Base-by-base conservation (phyloP, 176 grass and related monocot genomes). In the Oryza rufipogon region DNA sequence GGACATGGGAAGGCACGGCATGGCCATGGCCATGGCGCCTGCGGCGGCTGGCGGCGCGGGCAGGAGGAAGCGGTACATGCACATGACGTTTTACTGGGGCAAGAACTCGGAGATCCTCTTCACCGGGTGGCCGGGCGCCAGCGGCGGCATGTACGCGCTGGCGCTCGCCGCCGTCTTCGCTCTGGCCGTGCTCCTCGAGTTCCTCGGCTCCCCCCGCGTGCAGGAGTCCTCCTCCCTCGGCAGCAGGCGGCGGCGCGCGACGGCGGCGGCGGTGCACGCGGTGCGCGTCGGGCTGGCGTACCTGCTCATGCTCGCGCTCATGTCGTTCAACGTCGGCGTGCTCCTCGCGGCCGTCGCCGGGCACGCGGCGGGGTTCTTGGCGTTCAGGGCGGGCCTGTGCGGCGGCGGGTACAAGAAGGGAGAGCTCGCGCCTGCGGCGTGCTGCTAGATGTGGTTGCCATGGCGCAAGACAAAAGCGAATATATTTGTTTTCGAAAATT, bases 311-410 rank as follows among this genome's bases (percentile, higher is more conserved):
- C 89, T 97, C 54, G 95, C 92, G 9, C 66, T 97, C 90, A 97
- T 97, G 95, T 95, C 95, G 1, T 97, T 97, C 86, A 97, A 97
- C 77, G 95, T 69, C 51, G 89, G 92, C 52, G 87, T 97, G 71
- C 52, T 97, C 74, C 80, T 95, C 11, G 89, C 68, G 1, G 88
- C 84, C 28, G 81, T 97, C 22, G 45, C 86, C 0, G 95, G 92
- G 0, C 95, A 93, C 66, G 86, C 87, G 0, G 72, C 67, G 33
- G 93, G 85, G 32, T 95, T 84, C 83, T 72, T 97, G 15, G 74
- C 75, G 7, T 84, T 94, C 73, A 85, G 76, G 76, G 78, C 70
- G 15, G 84, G 80, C 30, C 68, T 90, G 15, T 75, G 22, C 69
- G 84, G 88, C 69, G 38, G 74, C 51, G 16, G 1, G 54, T 9